A percentile compares a stretch with the other conserved stretches of the same genome.
Conservation (phyloP, 2,329 filamentous ascomycete species). For the Penicillium sp. region DNA sequence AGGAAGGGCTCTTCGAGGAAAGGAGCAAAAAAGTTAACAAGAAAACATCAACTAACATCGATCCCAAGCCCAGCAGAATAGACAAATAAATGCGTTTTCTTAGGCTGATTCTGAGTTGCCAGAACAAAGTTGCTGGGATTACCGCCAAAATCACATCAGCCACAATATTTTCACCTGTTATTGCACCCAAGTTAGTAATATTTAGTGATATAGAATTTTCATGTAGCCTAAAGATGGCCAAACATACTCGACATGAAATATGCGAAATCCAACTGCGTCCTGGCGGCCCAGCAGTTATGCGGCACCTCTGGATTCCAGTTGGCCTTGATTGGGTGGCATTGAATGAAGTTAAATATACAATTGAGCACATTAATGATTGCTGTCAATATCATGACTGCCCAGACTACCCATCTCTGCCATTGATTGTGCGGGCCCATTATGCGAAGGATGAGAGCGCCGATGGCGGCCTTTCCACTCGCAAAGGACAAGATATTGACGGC, state of each 20-base stretch:
- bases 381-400: slow-evolving; percentile 3
- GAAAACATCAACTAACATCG: neutral
- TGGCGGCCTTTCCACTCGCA: slow-evolving; percentile 2
- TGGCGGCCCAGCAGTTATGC: neutral
- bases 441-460: slow-evolving; percentile 4
- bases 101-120: neutral
- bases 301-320: neutral
- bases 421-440: neutral
- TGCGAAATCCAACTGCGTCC: slow-evolving; percentile 2
- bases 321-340: slow-evolving; percentile 2
- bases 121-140: neutral
- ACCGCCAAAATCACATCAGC: slow-evolving; percentile 4
- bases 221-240: neutral
- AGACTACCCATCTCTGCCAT: slow-evolving; percentile 3
- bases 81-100: neutral
- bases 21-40: neutral
- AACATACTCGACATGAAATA: slow-evolving; percentile 8
- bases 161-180: neutral
- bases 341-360: slow-evolving; percentile 5
- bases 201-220: neutral
- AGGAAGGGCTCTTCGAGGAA: neutral
- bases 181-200: neutral
- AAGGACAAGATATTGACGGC: slow-evolving; percentile 4
- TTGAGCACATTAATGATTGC: neutral
- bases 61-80: neutral